Evolutionary conservation across 306 rosid species (phyloP).

Genomic region (Inga laurina): DNA sequence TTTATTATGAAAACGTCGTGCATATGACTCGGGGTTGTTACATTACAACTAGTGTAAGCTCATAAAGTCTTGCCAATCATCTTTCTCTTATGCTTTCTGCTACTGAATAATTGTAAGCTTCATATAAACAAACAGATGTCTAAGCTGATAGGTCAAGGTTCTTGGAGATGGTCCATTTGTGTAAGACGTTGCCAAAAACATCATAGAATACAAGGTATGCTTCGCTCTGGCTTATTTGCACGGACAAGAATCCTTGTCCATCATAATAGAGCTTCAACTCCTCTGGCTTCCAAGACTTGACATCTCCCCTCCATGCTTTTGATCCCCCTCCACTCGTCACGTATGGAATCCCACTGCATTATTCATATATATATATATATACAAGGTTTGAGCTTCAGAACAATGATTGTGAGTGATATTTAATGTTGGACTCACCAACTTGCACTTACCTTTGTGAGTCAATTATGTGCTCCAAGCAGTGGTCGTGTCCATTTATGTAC

Average conservation of each 20-base stretch:
- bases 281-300: constrained; percentile 33
- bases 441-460: constrained; percentile 50
- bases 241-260: constrained; percentile 89
- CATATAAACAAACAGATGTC: neutral
- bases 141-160: constrained; percentile 17
- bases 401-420: neutral
- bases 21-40: neutral
- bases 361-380: neutral
- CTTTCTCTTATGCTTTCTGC: neutral
- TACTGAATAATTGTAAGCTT: neutral
- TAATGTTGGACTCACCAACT: neutral
- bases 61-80: neutral
- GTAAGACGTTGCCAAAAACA: constrained; percentile 60
- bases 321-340: constrained; percentile 91
- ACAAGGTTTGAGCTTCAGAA: constrained; percentile 14
- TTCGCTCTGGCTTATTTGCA: constrained; percentile 47
- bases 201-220: constrained; percentile 62
- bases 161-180: constrained; percentile 57
- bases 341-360: constrained; percentile 60
- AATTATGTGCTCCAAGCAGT: constrained; percentile 74
- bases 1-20: neutral
- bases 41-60: constrained; percentile 9
- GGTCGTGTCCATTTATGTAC: constrained; percentile 89
- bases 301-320: constrained; percentile 75
- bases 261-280: constrained; percentile 70